These are phyloP conservation scores for Physcomitrium patens DNA, from an alignment of 225 moss, liverwort and hornwort genomes.

Conservation along the genomic window DNA sequence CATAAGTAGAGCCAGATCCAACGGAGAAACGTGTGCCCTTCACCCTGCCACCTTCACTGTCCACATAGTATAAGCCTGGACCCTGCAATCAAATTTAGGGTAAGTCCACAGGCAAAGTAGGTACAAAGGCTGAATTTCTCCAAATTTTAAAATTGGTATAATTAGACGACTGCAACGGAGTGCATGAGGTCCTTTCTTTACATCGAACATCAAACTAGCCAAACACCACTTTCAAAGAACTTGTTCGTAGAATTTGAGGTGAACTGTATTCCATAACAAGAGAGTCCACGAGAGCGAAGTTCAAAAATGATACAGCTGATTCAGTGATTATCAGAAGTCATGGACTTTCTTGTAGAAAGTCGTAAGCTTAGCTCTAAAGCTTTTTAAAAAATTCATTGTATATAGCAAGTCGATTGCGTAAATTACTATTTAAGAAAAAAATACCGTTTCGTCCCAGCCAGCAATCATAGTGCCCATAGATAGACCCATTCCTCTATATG, in stretches of 20 bases:
- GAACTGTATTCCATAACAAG: not conserved
- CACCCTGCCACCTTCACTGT: conserved; percentile 87
- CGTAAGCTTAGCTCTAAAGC: not conserved
- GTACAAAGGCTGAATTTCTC: not conserved
- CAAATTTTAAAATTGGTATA: not conserved
- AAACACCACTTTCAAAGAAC: not conserved
- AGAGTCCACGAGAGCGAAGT: not conserved
- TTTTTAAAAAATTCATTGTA: no score
- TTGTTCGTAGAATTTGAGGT: not conserved
- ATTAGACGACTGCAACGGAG: not conserved
- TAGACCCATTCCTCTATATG: conserved; percentile 93
- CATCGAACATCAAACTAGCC: not conserved
- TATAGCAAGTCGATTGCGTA: not conserved
- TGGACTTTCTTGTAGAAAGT: not conserved
- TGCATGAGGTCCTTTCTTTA: not conserved
- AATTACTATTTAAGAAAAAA: not conserved
- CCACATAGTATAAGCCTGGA: conserved; percentile 87
- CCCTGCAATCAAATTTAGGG: conserved; percentile 52
- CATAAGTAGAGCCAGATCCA: conserved; percentile 91
- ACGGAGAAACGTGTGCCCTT: conserved; percentile 86
- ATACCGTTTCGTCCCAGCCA: conserved; percentile 94
- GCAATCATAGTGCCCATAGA: conserved; percentile 98
- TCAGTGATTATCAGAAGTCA: not conserved
- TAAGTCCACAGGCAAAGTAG: conserved; percentile 7
- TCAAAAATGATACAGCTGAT: conserved; percentile 8